Percentiles rank a stretch among this genome's conserved stretches.
These are phyloP conservation scores for Phascolomyces articulosus DNA, from an alignment of 371 early-diverging fungal genomes.

Conservation along the genomic window DNA sequence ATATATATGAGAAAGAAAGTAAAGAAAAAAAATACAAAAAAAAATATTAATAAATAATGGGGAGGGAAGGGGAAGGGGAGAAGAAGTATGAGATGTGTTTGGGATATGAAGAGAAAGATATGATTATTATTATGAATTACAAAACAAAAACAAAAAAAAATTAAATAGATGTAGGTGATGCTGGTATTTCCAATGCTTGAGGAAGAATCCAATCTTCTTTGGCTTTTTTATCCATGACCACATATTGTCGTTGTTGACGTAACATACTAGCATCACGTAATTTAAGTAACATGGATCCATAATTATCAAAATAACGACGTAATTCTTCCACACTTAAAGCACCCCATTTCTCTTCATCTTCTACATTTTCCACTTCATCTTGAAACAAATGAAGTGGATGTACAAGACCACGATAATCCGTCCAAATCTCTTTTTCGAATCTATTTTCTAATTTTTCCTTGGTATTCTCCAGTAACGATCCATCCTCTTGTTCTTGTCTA, in stretches of 20 bases:
- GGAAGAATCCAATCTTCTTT: conserved; percentile 36
- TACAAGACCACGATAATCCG: conserved; percentile 35
- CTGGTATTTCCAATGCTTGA: neutral
- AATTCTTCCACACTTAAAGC: conserved; percentile 34
- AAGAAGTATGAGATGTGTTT: too few species aligned
- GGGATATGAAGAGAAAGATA: too few species aligned
- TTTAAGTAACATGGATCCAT: conserved; percentile 48
- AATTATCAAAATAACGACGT: conserved; percentile 41
- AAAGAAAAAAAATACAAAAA: too few species aligned
- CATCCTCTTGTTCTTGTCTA: neutral
- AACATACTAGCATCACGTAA: conserved; percentile 39
- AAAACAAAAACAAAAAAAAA: too few species aligned
- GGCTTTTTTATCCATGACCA: conserved; percentile 19
- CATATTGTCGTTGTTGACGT: conserved; percentile 38
- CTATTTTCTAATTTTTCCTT: conserved; percentile 1
- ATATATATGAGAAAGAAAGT: too few species aligned
- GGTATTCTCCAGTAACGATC: neutral
- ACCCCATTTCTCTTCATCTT: conserved; percentile 19
- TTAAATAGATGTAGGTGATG: neutral
- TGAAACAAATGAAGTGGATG: conserved; percentile 40
- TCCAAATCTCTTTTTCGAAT: conserved; percentile 39
- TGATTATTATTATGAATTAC: too few species aligned
- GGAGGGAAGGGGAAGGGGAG: too few species aligned
- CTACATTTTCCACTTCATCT: conserved; percentile 6
- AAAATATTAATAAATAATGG: too few species aligned